phyloP scores from a whole-genome alignment of 345 rosid species.

The Diplotaxis tenuifolia region DNA sequence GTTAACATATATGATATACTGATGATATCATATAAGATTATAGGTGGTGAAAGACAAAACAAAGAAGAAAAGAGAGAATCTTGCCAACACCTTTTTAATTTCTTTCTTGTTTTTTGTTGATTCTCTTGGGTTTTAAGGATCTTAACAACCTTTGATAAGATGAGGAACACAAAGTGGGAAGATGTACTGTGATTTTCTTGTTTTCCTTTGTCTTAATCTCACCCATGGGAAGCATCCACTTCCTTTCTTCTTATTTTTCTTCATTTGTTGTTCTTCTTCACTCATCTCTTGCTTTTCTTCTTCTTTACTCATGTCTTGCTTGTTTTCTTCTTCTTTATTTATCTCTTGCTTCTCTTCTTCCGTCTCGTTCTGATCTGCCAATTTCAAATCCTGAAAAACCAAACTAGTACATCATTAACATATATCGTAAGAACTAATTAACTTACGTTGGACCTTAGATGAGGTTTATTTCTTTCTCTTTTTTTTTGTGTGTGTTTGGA shows the following conservation, averaged over 20 bases:
- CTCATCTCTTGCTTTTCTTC: slow-evolving; percentile 12
- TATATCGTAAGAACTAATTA: background rate
- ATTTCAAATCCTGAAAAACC: slow-evolving; percentile 38
- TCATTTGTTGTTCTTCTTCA: slow-evolving; percentile 15
- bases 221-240: slow-evolving; percentile 73
- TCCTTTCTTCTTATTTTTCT: slow-evolving; percentile 35
- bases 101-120: slow-evolving; percentile 12
- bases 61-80: slow-evolving; percentile 1
- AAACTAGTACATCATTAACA: background rate
- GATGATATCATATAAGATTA: slow-evolving; percentile 13
- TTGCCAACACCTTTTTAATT: slow-evolving; percentile 1
- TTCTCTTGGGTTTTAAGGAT: slow-evolving; percentile 1
- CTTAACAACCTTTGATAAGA: slow-evolving; percentile 40
- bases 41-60: slow-evolving; percentile 6
- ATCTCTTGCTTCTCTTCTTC: slow-evolving; percentile 11
- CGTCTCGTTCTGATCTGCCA: slow-evolving; percentile 32
- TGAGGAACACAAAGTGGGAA: slow-evolving; percentile 43
- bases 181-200: slow-evolving; percentile 42
- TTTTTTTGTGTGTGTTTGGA: slow-evolving; percentile 3
- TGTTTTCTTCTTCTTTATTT: slow-evolving; percentile 13
- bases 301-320: slow-evolving; percentile 12
- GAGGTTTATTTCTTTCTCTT: background rate
- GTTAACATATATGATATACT: slow-evolving; percentile 1
- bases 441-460: background rate
- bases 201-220: slow-evolving; percentile 52